Base-by-base conservation (phyloP, 371 early-diverging fungal genomes). In the Lichtheimia corymbifera region DNA sequence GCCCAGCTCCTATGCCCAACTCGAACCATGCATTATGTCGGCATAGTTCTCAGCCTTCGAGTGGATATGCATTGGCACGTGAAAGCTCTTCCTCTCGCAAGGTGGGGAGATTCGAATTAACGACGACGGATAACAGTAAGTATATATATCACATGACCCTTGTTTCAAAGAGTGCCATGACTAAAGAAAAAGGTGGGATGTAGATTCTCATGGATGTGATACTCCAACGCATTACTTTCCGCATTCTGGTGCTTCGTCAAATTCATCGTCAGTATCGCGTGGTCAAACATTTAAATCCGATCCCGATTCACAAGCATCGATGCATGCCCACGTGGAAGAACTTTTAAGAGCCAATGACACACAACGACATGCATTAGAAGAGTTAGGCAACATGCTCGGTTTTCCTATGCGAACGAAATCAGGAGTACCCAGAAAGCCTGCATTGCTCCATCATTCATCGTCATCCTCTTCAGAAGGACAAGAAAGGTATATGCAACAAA, bases 321-420 rank as follows among this genome's bases (percentile, higher is more conserved):
- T 74, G 3, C 63, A 65, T 15, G 25, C 56, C 18, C 77, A 77
- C 43, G 28, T 77, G 27, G 68, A 74, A 22, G 74, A 77, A n/a
- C 61, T 77, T 13, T 7, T 77, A n/a, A 62, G 55, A 25, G 65
- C 68, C 27, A 77, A 72, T 27, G 74, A 77, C 14, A 44, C 68
- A 5, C 77, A 77, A 59, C 65, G 59, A 18, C 70, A 70, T 7
- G n/a, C 72, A 11, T 44, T 77, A 13, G 57, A 50, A 35, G 72
- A 73, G 12, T 35, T 75, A 15, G 66, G 62, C 24, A 50, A 51
- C 1, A 43, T 50, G 18, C 28, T 60, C 7, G 55, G 43, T 24
- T 44, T 52, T 9, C 15, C 35, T 9, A 50, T 35, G 25, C 11
- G 24, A 27, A n/a, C 12, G 13, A 13, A 17, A 7, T 15, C 28